These are phyloP conservation scores for Yamadazyma siamensis DNA, from an alignment of 1,139 yeast genomes.

Conservation along the genomic window DNA sequence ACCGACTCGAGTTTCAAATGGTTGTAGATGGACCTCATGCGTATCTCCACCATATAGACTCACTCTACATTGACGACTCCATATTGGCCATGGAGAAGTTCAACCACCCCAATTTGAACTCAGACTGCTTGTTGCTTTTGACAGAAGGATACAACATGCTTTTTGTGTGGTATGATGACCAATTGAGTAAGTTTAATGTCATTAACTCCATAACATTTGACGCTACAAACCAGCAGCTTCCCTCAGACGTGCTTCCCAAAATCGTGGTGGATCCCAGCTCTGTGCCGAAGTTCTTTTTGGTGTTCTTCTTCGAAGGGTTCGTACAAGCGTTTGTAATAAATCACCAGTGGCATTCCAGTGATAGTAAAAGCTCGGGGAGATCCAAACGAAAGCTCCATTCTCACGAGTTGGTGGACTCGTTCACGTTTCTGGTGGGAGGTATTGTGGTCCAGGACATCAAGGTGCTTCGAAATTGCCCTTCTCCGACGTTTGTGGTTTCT, in stretches of 20 bases:
- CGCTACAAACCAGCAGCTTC: constrained; percentile 25
- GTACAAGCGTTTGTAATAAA: constrained; percentile 21
- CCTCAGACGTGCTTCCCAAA: constrained; percentile 23
- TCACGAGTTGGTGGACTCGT: constrained; percentile 11
- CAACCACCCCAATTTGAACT: constrained; percentile 8
- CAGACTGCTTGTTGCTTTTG: constrained; percentile 16
- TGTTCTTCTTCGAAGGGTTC: constrained; percentile 30
- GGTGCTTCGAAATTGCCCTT: constrained; percentile 6
- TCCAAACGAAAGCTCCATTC: constrained; percentile 10
- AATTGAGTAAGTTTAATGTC: constrained; percentile 7
- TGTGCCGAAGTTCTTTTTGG: constrained; percentile 17
- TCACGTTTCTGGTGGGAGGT: constrained; percentile 25
- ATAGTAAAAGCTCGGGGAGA: constrained; percentile 2
- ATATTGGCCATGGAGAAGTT: constrained; percentile 17
- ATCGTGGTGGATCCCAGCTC: constrained; percentile 17
- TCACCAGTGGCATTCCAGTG: constrained; percentile 8
- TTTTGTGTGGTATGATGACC: constrained; percentile 11
- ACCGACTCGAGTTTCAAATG: constrained; percentile 17
- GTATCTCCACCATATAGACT: constrained; percentile 10
- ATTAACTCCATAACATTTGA: constrained; percentile 16
- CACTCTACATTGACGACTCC: constrained; percentile 14
- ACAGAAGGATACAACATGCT: constrained; percentile 14
- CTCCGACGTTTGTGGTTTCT: constrained; percentile 22
- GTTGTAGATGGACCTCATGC: constrained; percentile 3
- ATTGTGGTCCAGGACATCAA: constrained; percentile 24